Base-by-base conservation (phyloP, 805 yeast genomes). In the Danielia oregonensis region DNA sequence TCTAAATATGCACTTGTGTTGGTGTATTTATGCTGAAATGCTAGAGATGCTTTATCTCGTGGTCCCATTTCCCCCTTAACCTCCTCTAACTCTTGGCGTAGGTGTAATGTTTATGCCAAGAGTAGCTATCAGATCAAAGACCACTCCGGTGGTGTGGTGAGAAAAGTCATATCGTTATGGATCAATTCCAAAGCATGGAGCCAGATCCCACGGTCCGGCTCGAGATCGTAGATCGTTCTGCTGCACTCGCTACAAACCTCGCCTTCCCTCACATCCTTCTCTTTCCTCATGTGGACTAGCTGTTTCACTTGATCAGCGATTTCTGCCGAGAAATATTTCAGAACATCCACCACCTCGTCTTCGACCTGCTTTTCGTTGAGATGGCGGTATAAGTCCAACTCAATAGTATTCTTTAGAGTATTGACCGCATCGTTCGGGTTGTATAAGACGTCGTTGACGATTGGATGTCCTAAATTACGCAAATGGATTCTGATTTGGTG, bases 401-500 rank as follows among this genome's bases (percentile, higher is more conserved):
- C 49, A 3, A 42, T 15, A 12, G 19, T 26, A 5, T 34, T 30
- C 25, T 38, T 42, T 10, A 9, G n/a, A 10, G 30, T 10, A 15
- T 32, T 38, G 12, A 26, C 27, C 3, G 23, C 39, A 14, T 23
- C 32, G 3, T 27, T 28, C 24, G 30, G 44, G 17, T 30, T 30
- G 31, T 46, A 48, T 10, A 42, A 19, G 1, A 6, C 24, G 33
- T 48, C 52, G 29, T 48, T 48, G 24, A 42, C 28, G 25, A 48
- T 48, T 4, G 52, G 51, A 17, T 21, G 29, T 8, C 70, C 69
- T 40, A 75, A 31, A 42, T 73, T 68, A 15, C 78, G 51, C 9
- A 76, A 51, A 49, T 76, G 82, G 4, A 76, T 72, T 9, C 82
- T 55, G 17, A 76, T 74, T 49, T 76, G 82, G 52, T 76, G 82